Conservation (phyloP, 176 grass and related monocot genomes). For the Avena eriantha region DNA sequence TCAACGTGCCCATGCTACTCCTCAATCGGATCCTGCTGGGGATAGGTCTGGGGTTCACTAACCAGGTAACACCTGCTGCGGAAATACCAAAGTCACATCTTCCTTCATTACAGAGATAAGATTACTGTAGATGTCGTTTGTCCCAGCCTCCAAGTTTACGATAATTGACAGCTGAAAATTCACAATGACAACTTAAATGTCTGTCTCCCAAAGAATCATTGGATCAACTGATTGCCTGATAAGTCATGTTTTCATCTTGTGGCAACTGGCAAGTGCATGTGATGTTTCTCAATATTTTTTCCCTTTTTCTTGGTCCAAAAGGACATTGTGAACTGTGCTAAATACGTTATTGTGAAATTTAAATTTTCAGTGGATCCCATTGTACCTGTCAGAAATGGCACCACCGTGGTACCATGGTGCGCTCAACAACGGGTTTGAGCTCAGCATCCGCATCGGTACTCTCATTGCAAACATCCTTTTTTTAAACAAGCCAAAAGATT, state of each 20-base stretch:
- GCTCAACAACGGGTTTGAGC: conserved; percentile 75
- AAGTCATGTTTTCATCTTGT: not conserved
- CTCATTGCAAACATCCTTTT: conserved; percentile 30
- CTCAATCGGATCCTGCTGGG: conserved; percentile 71
- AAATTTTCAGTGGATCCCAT: conserved; percentile 70
- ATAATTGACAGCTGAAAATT: not conserved
- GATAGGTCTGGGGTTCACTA: conserved; percentile 85
- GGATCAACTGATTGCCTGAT: not conserved
- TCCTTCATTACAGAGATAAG: not conserved
- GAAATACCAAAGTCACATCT: no score
- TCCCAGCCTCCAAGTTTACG: conserved; percentile 22
- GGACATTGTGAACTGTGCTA: not conserved
- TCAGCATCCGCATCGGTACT: conserved; percentile 75
- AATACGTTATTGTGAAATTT: conserved; percentile 34
- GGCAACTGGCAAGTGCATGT: not conserved
- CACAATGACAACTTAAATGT: not conserved
- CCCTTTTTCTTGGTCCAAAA: not conserved
- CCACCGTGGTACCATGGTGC: conserved; percentile 76
- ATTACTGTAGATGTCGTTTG: conserved; percentile 9
- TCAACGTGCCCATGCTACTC: conserved; percentile 77
- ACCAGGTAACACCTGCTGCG: conserved; percentile 60
- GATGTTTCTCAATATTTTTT: not conserved
- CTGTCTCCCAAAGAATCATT: not conserved
- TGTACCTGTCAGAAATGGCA: conserved; percentile 95
- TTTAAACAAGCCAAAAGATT: no score